Conservation (phyloP, 1,139 yeast species). For the Hansenula lynferdii region DNA sequence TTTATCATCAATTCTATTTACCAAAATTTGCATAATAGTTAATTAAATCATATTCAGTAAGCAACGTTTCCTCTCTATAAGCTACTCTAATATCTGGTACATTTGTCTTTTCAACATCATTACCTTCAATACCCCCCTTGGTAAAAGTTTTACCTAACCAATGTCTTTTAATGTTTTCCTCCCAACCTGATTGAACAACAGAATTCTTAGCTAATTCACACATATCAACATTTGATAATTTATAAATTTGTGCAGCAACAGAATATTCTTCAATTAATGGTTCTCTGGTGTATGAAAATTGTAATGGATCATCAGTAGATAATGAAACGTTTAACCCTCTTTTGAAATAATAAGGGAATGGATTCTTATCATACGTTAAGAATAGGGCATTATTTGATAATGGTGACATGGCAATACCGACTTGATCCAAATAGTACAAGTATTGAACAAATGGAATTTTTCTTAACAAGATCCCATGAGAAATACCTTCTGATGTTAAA, state of each 20-base stretch:
- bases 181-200: constrained; percentile 91
- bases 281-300: constrained; percentile 93
- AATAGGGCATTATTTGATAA: constrained; percentile 93
- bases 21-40: constrained; percentile 44
- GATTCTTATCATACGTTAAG: constrained; percentile 90
- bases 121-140: constrained; percentile 65
- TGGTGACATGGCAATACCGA: constrained; percentile 99
- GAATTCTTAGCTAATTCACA: constrained; percentile 86
- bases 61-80: constrained; percentile 76
- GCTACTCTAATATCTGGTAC: constrained; percentile 85
- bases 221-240: constrained; percentile 91
- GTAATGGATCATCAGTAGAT: constrained; percentile 91
- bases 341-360: constrained; percentile 84
- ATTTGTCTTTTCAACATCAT: constrained; percentile 89
- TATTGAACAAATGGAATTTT: constrained; percentile 95
- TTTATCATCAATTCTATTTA: not conserved
- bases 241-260: constrained; percentile 96
- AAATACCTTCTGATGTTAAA: constrained; percentile 84
- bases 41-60: constrained; percentile 71
- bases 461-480: constrained; percentile 91
- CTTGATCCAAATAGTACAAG: constrained; percentile 86
- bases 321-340: constrained; percentile 91
- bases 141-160: constrained; percentile 83
- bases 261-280: constrained; percentile 98
- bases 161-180: constrained; percentile 73